These are phyloP conservation scores for Wickerhamiella kurtzmanii DNA, from an alignment of 805 yeast genomes.

Conservation along the genomic window DNA sequence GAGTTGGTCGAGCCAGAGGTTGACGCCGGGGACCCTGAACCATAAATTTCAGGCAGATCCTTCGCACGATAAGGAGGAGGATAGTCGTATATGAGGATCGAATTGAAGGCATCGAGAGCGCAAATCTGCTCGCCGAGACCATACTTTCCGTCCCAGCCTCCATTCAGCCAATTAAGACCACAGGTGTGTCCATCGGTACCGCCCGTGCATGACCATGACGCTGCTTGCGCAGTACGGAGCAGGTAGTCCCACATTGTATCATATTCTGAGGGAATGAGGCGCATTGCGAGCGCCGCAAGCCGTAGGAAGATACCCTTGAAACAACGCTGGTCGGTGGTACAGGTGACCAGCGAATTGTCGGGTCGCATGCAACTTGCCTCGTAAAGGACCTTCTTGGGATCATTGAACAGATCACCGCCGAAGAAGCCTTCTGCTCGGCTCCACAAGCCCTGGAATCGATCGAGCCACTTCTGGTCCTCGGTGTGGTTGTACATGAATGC, in stretches of 20 bases:
- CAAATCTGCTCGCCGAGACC: constrained; percentile 89
- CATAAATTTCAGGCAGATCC: constrained; percentile 17
- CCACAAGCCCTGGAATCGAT: constrained; percentile 47
- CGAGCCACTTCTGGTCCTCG: constrained; percentile 48
- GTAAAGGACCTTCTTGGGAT: constrained; percentile 39
- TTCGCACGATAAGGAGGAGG: constrained; percentile 19
- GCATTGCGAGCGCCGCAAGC: constrained; percentile 60
- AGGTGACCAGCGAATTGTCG: constrained; percentile 26
- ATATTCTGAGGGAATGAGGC: constrained; percentile 44
- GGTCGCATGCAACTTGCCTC: constrained; percentile 73
- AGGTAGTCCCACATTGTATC: constrained; percentile 32
- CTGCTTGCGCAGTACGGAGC: constrained; percentile 47
- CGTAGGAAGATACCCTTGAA: constrained; percentile 76
- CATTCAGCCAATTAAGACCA: constrained; percentile 61
- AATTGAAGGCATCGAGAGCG: constrained; percentile 52
- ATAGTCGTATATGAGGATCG: constrained; percentile 12
- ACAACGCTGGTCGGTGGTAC: constrained; percentile 83
- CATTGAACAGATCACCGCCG: constrained; percentile 19
- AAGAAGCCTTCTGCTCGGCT: constrained; percentile 37
- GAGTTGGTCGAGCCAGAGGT: constrained; percentile 2
- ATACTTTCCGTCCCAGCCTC: constrained; percentile 56
- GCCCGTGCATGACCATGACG: constrained; percentile 74
- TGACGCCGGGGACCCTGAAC: constrained; percentile 1
- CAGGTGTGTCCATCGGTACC: constrained; percentile 83
- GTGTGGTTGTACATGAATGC: constrained; percentile 74